These are phyloP conservation scores for Cadophora gregata DNA, from an alignment of 2,329 filamentous ascomycete genomes.

Conservation along the genomic window DNA sequence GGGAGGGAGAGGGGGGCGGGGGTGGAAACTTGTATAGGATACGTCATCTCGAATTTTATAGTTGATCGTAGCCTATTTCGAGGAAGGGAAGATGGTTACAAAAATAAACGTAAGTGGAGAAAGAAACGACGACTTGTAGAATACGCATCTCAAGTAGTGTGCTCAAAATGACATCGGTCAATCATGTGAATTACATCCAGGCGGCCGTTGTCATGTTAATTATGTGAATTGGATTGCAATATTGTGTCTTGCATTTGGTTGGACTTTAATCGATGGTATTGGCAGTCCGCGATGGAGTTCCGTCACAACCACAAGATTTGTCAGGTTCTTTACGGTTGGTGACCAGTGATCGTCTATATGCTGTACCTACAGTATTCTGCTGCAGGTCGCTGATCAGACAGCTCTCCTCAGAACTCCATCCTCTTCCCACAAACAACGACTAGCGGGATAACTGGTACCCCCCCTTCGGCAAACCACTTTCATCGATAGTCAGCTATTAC, in stretches of 20 bases:
- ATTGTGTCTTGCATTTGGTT: too few relatives aligned
- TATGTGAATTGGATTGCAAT: too few relatives aligned
- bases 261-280: too few relatives aligned
- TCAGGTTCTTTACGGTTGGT: too few relatives aligned
- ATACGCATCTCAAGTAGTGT: not conserved
- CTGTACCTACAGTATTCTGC: too few relatives aligned
- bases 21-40: not conserved
- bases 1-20: not conserved
- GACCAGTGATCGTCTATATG: too few relatives aligned
- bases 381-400: not conserved
- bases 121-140: not conserved
- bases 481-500: not conserved
- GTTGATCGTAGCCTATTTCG: not conserved
- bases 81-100: not conserved
- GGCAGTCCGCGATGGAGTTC: too few relatives aligned
- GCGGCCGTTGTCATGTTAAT: not conserved
- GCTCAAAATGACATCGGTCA: not conserved
- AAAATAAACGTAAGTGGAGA: not conserved
- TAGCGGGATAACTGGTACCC: not conserved
- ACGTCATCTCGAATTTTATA: not conserved
- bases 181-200: not conserved
- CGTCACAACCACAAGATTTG: too few relatives aligned
- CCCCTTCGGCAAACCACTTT: constrained; percentile 2
- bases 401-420: not conserved
- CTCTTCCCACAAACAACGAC: constrained; percentile 7